Base-by-base conservation (phyloP, 768 basidiomycete species). In the Sarcomyxa edulis region DNA sequence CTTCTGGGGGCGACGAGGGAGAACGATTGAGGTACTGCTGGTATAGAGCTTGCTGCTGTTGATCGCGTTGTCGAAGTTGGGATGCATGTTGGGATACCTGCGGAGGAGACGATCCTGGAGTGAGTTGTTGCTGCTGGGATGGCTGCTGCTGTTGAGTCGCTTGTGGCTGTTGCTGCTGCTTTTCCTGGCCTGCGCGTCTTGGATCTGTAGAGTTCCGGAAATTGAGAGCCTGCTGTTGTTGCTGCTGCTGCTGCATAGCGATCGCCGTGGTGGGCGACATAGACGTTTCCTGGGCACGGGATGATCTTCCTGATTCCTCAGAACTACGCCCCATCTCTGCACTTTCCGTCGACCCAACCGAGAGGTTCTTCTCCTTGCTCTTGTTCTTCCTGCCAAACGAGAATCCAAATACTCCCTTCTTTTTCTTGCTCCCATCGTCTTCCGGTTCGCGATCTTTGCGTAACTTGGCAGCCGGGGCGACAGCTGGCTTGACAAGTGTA, bases 21-120 rank as follows among this genome's bases (percentile, higher is more conserved):
- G 92, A 92, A 14, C 82, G 77, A 43, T 81, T 88, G 57, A 96
- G 86, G 52, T 95, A 93, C 51, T 89, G 84, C 47, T 81, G 84
- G 58, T 95, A 96, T 21, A 88, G 62, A 7, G 80, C 79, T 56
- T 93, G 90, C 39, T 93, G 85, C 47, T 92, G 84, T 56, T 89
- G 84, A 47, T 96, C 93, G 37, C 80, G 76, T 60, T 93, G 86
- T 43, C 89, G 84, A 26, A 96, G 65, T 33, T 84, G 78, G 10
- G 77, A 81, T 1, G 84, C 74, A 36, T 74, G 67, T 34, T 77
- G 78, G 2, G 83, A 85, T 7, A 86, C 72, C 31, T 71, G 73
- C 2, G 60, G 58, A 12, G 60, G 51, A 6, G 51, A 48, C 1
- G 52, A 48, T 39, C 54, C 41, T 43, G 48, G 43, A 0, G 58